Conservation (phyloP, 2,329 filamentous ascomycete genomes). For the Furcasterigmium furcatum region DNA sequence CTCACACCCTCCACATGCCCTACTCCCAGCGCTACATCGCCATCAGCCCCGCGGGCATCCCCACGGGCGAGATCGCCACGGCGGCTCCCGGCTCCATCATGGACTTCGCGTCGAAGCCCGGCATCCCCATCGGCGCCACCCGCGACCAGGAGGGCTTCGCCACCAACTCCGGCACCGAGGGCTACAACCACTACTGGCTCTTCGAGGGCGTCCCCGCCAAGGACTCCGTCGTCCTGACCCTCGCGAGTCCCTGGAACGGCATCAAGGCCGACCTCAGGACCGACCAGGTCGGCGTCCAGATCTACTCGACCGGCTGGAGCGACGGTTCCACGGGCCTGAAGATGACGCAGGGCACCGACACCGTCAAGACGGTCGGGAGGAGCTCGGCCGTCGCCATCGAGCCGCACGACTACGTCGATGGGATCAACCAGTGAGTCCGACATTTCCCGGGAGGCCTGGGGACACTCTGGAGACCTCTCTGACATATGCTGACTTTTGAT, state of each 20-base stretch:
- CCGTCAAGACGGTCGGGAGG: slow-evolving; percentile 42
- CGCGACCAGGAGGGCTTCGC: slow-evolving; percentile 49
- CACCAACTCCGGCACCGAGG: slow-evolving; percentile 61
- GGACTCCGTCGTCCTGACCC: slow-evolving; percentile 42
- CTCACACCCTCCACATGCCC: slow-evolving; percentile 61
- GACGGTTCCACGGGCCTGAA: slow-evolving; percentile 50
- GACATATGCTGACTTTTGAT: slow-evolving; percentile 11
- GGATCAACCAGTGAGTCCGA: slow-evolving; percentile 61
- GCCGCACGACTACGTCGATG: slow-evolving; percentile 75
- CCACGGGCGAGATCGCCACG: slow-evolving; percentile 57
- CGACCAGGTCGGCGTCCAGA: slow-evolving; percentile 67
- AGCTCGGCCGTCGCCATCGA: slow-evolving; percentile 74
- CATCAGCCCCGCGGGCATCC: slow-evolving; percentile 52
- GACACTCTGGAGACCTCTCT: not conserved
- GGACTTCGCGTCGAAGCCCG: slow-evolving; percentile 62
- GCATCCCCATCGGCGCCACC: slow-evolving; percentile 59
- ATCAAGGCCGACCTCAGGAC: slow-evolving; percentile 68
- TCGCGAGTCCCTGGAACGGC: slow-evolving; percentile 61
- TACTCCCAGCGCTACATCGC: slow-evolving; percentile 58
- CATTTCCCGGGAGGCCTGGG: not conserved
- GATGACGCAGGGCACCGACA: slow-evolving; percentile 52
- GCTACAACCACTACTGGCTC: slow-evolving; percentile 64
- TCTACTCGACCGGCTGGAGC: slow-evolving; percentile 65
- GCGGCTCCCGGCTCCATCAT: slow-evolving; percentile 56
- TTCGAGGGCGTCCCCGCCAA: slow-evolving; percentile 34